Percentiles rank a stretch among this genome's conserved stretches.
These are phyloP conservation scores for Solanum hybrid DNA, from an alignment of 305 asterid genomes.

Conservation along the genomic window DNA sequence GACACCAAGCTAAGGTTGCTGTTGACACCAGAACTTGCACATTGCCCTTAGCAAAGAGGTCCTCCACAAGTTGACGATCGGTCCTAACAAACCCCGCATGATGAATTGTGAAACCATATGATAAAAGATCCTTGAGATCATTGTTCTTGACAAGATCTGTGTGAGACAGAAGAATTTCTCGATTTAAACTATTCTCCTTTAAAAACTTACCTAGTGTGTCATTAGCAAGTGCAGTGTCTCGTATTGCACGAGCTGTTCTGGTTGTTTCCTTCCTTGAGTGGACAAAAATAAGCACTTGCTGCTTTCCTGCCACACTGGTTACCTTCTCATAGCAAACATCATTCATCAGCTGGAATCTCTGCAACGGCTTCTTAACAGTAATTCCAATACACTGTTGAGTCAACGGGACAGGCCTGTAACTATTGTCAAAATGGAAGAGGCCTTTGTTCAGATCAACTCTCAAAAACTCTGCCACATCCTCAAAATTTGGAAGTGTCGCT, in stretches of 20 bases:
- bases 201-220: conserved; percentile 79
- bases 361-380: conserved; percentile 84
- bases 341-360: conserved; percentile 94
- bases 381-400: conserved; percentile 93
- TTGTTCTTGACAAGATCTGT: conserved; percentile 79
- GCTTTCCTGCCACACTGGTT: conserved; percentile 69
- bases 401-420: conserved; percentile 89
- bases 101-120: conserved; percentile 95
- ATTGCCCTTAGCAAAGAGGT: conserved; percentile 73
- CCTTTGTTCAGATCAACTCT: conserved; percentile 71
- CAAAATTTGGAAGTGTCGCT: conserved; percentile 89
- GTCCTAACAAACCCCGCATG: conserved; percentile 97
- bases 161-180: conserved; percentile 80
- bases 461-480: conserved; percentile 74
- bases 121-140: conserved; percentile 80
- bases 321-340: conserved; percentile 95
- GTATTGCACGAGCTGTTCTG: conserved; percentile 89
- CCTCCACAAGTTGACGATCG: conserved; percentile 88
- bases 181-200: conserved; percentile 84
- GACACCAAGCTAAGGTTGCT: too few species aligned
- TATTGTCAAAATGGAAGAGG: conserved; percentile 84
- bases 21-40: conserved; percentile 91
- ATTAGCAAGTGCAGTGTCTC: conserved; percentile 76
- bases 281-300: conserved; percentile 89
- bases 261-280: conserved; percentile 94